Evolutionary conservation across 2,329 filamentous ascomycete species (phyloP).

Genomic region (Dactylellina haptotyla): DNA sequence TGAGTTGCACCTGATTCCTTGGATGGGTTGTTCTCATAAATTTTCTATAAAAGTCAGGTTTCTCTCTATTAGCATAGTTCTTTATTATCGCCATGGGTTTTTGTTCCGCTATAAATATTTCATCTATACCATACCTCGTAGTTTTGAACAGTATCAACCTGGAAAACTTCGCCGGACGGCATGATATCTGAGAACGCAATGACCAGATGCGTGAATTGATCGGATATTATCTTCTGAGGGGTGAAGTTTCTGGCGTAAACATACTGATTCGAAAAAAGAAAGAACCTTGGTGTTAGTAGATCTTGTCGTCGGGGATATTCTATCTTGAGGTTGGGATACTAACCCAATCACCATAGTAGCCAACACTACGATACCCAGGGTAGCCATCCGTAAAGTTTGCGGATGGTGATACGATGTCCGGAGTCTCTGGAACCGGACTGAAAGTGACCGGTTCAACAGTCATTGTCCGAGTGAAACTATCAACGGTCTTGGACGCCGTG

Average conservation of each 20-base stretch:
- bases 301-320: no score
- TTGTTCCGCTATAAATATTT: no score
- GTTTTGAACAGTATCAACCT: not conserved
- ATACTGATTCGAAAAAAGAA: slow-evolving; percentile 65
- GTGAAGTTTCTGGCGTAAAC: slow-evolving; percentile 86
- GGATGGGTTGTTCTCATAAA: slow-evolving; percentile 28
- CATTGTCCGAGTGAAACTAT: not conserved
- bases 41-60: not conserved
- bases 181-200: slow-evolving; percentile 65
- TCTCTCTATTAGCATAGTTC: not conserved
- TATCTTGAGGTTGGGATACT: not conserved
- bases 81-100: not conserved
- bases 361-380: slow-evolving; percentile 34
- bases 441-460: not conserved
- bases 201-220: slow-evolving; percentile 86
- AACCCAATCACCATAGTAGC: slow-evolving; percentile 37
- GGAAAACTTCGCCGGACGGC: not conserved
- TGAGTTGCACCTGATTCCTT: slow-evolving; percentile 69
- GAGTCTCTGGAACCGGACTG: not conserved
- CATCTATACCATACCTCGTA: slow-evolving; percentile 3
- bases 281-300: no score
- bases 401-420: not conserved
- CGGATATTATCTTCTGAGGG: slow-evolving; percentile 82
- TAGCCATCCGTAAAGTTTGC: slow-evolving; percentile 6
- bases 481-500: not conserved